phyloP scores from a whole-genome alignment of 208 protist genomes.

The Trypanosoma melophagium region DNA sequence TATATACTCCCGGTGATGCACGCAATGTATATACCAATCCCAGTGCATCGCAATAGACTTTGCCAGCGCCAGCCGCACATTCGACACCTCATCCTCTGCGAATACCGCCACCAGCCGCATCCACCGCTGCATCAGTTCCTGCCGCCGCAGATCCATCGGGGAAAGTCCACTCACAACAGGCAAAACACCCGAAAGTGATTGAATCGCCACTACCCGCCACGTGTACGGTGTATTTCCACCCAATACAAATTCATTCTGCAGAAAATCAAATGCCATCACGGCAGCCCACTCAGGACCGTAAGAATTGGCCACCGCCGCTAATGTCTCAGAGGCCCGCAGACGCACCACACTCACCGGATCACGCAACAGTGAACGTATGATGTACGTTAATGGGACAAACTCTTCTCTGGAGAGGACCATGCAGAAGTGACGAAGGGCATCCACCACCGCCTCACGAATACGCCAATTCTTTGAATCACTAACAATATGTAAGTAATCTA shows the following conservation, averaged over 20 bases:
- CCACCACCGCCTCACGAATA: conserved; percentile 56
- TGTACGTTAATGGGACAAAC: conserved; percentile 48
- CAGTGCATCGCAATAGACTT: conserved; percentile 42
- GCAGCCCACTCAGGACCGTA: conserved; percentile 73
- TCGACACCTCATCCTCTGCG: conserved; percentile 56
- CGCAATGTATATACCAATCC: conserved; percentile 43
- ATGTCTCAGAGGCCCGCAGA: conserved; percentile 41
- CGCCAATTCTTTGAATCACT: conserved; percentile 75
- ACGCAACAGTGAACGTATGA: conserved; percentile 50
- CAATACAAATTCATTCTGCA: conserved; percentile 50
- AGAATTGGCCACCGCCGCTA: conserved; percentile 38
- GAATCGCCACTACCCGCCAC: conserved; percentile 57
- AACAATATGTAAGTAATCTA: conserved; percentile 42
- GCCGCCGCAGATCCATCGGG: conserved; percentile 44
- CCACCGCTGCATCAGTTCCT: conserved; percentile 48
- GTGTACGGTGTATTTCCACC: conserved; percentile 32
- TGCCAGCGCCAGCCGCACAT: conserved; percentile 63
- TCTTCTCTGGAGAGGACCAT: conserved; percentile 37
- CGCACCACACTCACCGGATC: conserved; percentile 77
- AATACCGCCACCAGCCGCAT: conserved; percentile 45
- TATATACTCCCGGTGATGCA: conserved; percentile 28
- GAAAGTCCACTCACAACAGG: conserved; percentile 47
- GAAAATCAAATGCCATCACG: conserved; percentile 48
- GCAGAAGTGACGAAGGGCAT: conserved; percentile 50
- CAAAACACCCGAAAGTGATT: conserved; percentile 56